phyloP scores from a whole-genome alignment of 305 asterid genomes.

The Petunia hybrid region DNA sequence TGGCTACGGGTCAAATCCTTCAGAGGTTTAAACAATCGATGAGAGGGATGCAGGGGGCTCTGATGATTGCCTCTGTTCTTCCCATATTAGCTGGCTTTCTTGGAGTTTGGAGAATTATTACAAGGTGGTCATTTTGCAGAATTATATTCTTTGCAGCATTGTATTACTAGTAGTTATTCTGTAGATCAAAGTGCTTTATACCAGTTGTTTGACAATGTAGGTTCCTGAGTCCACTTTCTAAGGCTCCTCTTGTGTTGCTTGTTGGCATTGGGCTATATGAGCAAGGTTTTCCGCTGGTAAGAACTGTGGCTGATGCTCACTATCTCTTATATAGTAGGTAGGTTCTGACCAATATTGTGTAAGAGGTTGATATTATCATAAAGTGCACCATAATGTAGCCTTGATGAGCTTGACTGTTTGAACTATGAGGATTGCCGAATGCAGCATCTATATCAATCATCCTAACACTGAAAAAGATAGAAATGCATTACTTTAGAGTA shows the following conservation, averaged over 20 bases:
- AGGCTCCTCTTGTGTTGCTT: constrained; percentile 81
- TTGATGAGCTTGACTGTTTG: background rate
- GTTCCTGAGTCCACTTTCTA: constrained; percentile 88
- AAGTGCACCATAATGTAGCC: background rate
- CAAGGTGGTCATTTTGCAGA: constrained; percentile 44
- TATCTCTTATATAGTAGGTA: background rate
- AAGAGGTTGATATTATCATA: background rate
- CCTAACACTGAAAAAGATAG: background rate
- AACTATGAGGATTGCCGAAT: background rate
- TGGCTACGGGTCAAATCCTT: constrained; percentile 34
- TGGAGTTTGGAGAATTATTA: constrained; percentile 89
- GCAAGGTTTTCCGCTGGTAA: constrained; percentile 91
- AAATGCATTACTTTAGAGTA: background rate
- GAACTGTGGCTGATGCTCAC: constrained; percentile 22
- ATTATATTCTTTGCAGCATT: background rate
- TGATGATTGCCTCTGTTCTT: constrained; percentile 78
- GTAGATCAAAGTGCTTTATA: constrained; percentile 23
- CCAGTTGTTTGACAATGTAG: constrained; percentile 47
- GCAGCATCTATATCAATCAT: background rate
- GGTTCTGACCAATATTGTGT: background rate
- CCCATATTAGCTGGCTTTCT: constrained; percentile 82
- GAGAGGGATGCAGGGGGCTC: constrained; percentile 93
- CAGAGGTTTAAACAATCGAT: constrained; percentile 83
- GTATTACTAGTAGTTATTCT: background rate
- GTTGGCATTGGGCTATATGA: constrained; percentile 92